A percentile compares a stretch with the other conserved stretches of the same genome.
Conservation (phyloP, 176 grass and related monocot species). For the Carex kokanica region DNA sequence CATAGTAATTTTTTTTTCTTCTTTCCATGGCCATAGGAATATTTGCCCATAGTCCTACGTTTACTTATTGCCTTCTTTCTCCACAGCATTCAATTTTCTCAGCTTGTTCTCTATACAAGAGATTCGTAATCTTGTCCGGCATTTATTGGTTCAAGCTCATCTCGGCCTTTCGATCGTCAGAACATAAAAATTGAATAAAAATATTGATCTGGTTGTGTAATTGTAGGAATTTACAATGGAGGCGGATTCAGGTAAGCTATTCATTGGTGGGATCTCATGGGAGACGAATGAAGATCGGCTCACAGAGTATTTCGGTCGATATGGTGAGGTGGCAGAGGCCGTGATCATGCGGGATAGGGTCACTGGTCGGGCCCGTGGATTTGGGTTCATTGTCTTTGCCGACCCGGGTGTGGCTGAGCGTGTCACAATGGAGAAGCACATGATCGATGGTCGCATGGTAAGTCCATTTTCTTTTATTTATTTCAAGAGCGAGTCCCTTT, state of each 20-base stretch:
- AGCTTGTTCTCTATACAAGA: neutral
- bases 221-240: conserved; percentile 80
- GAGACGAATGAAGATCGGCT: conserved; percentile 93
- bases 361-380: conserved; percentile 90
- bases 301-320: conserved; percentile 69
- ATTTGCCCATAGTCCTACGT: neutral
- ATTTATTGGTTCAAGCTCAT: conserved; percentile 22
- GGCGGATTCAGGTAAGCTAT: conserved; percentile 87
- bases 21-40: neutral
- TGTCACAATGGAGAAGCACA: conserved; percentile 86
- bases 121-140: conserved; percentile 27
- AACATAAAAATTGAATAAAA: conserved; percentile 43
- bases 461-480: neutral
- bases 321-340: conserved; percentile 88
- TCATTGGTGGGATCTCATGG: conserved; percentile 96
- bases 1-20: neutral
- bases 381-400: conserved; percentile 80
- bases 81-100: conserved; percentile 34
- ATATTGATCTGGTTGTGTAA: conserved; percentile 40
- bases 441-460: conserved; percentile 98
- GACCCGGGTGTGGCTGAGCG: conserved; percentile 59
- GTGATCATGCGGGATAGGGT: conserved; percentile 88
- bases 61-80: neutral
- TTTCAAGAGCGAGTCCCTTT: neutral
- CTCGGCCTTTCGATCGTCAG: conserved; percentile 43